Percentiles rank a stretch among this genome's conserved stretches.
These are phyloP conservation scores for Ceratobasidium sp. DNA, from an alignment of 1,284 basidiomycete species.

Conservation along the genomic window DNA sequence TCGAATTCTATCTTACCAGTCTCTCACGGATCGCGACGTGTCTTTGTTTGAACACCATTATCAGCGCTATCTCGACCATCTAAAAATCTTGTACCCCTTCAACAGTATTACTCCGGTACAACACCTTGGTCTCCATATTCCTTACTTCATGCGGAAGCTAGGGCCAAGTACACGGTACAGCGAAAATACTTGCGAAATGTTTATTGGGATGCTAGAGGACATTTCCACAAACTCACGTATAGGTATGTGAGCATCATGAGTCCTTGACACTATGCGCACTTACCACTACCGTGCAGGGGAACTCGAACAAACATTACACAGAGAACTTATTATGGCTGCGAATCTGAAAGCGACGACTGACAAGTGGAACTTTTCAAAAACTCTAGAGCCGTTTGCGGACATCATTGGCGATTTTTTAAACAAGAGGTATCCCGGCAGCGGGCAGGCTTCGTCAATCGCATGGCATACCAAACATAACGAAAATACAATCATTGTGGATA, in stretches of 20 bases:
- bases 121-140: conserved; percentile 40
- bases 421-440: neutral
- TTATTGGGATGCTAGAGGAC: conserved; percentile 42
- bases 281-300: too few species aligned
- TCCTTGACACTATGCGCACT: too few species aligned
- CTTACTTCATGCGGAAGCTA: conserved; percentile 2
- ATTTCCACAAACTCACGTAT: conserved; percentile 12
- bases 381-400: neutral
- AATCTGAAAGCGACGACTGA: conserved; percentile 7
- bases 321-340: neutral
- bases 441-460: neutral
- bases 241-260: conserved; percentile 12
- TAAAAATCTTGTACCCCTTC: conserved; percentile 23
- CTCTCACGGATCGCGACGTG: neutral
- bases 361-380: neutral
- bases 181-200: conserved; percentile 39
- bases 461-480: conserved; percentile 4
- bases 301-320: conserved; percentile 26
- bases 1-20: conserved; percentile 21
- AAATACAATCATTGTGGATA: neutral
- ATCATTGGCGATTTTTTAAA: neutral
- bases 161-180: conserved; percentile 30
- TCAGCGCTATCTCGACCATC: neutral
- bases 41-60: neutral
- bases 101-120: neutral